phyloP scores from a whole-genome alignment of 306 rosid species.

The Inga oerstediana region DNA sequence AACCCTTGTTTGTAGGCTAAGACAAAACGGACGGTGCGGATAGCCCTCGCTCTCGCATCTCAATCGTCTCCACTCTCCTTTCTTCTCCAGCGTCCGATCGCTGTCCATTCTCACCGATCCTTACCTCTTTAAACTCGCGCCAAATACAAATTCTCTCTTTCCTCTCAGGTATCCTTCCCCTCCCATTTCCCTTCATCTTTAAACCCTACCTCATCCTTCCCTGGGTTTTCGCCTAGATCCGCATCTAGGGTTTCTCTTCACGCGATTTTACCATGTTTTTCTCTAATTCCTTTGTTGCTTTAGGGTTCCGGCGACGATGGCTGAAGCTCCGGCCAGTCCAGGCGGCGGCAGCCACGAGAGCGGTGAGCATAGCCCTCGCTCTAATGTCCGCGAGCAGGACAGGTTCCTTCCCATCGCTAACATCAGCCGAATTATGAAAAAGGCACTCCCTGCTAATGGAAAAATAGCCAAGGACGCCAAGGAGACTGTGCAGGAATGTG shows the following conservation, averaged over 20 bases:
- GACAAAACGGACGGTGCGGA: constrained; percentile 83
- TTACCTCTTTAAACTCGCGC: constrained; percentile 56
- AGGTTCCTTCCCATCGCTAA: constrained; percentile 83
- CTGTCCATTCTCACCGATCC: constrained; percentile 46
- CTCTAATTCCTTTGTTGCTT: constrained; percentile 1
- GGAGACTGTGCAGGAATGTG: constrained; percentile 89
- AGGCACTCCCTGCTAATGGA: constrained; percentile 86
- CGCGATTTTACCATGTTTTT: constrained; percentile 33
- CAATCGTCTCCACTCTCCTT: constrained; percentile 65
- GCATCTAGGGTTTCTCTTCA: constrained; percentile 35
- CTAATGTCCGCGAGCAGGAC: constrained; percentile 77
- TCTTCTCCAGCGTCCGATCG: constrained; percentile 95
- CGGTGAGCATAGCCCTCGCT: constrained; percentile 83
- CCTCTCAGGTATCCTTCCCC: constrained; percentile 25
- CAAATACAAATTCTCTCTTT: constrained; percentile 36
- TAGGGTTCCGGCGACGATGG: constrained; percentile 64
- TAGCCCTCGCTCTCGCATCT: constrained; percentile 63
- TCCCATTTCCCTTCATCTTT: neutral
- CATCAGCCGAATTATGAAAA: constrained; percentile 89
- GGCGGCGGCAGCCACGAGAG: constrained; percentile 78
- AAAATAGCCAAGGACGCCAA: constrained; percentile 91
- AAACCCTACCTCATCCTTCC: neutral
- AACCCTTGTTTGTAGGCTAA: neutral
- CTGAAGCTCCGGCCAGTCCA: constrained; percentile 79
- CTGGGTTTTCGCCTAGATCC: constrained; percentile 16